Evolutionary conservation across 768 basidiomycete genomes (phyloP).

Genomic region (Obba rivulosa): DNA sequence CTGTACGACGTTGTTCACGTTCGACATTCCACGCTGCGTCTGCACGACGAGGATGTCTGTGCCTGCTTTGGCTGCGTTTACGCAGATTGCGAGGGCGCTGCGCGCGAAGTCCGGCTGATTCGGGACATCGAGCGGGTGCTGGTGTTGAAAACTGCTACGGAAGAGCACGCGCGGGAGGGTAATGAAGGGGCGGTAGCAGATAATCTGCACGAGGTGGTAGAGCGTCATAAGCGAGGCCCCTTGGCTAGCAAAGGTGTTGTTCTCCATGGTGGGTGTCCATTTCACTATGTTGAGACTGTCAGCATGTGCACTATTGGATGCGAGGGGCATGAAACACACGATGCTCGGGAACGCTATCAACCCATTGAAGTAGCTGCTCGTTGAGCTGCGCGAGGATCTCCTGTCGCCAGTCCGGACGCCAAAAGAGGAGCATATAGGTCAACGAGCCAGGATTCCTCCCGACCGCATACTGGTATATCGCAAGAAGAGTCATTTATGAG

Average conservation of each 20-base stretch:
- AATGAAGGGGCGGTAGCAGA: conserved; percentile 76
- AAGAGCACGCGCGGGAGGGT: conserved; percentile 26
- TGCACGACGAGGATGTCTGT: conserved; percentile 52
- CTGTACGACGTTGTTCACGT: conserved; percentile 34
- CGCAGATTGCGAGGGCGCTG: conserved; percentile 70
- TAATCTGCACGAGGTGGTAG: conserved; percentile 62
- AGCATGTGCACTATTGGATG: neutral
- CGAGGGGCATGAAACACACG: conserved; percentile 7
- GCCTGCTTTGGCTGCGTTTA: conserved; percentile 53
- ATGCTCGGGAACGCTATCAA: conserved; percentile 23
- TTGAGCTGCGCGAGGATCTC: conserved; percentile 40
- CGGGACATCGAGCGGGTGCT: neutral
- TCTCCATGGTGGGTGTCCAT: conserved; percentile 38
- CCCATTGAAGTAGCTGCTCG: conserved; percentile 35
- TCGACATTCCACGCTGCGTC: conserved; percentile 25
- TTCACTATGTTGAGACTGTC: conserved; percentile 19
- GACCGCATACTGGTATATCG: conserved; percentile 51
- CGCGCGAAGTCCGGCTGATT: conserved; percentile 28
- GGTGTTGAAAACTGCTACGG: conserved; percentile 31
- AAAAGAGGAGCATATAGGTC: conserved; percentile 3
- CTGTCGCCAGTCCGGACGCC: conserved; percentile 19
- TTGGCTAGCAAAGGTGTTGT: conserved; percentile 35
- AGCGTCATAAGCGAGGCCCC: conserved; percentile 37
- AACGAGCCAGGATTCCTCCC: conserved; percentile 35
- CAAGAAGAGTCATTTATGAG: neutral